Evolutionary conservation across 2,329 filamentous ascomycete genomes (phyloP), one percentile per base, ranked within the genome.

Genomic region (Scleromitrula shiraiana): DNA sequence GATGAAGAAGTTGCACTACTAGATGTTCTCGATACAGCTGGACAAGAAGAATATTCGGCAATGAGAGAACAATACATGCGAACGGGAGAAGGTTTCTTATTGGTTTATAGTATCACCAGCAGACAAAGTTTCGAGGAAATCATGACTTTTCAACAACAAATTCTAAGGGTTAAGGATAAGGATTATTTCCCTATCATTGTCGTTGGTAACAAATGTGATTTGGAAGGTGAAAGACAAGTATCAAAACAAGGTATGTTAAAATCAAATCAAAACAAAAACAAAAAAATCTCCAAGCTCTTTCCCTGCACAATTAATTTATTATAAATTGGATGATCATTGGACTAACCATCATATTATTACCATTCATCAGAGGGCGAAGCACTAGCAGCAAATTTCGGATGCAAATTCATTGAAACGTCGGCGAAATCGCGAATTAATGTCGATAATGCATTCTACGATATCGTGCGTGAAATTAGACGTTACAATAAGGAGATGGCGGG

Each of bases 61-160:
- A 97, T 98, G 93, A 80, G 93, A 66, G 93, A 98, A 75, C 93
- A 97, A 73, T 98, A 97, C 78, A 98, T 98, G 91, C 84, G 93
- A 64, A 97, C 91, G 20, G 93, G 93, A 66, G 93, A 98, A 71
- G 93, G 93, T 46, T 98, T 98, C 72, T 74, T 98, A 64, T 82
- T 98, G 45, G 89, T 97, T 64, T 97, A 97, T 77, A 95, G 90
- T 59, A 98, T 98, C 74, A 96, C 88, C 49, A 96, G 91, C 64
- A 82, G 90, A 64, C 90, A 96, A 71, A 95, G 88, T 63, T 97
- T 96, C 64, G 91, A 98, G 67, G 93, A 98, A 74, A 97, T 98
- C 69, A 85, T 89, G 71, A 95, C 89, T 41, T 97, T 97, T 72
- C 90, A 97, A 71, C 90, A 97, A 76, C 93, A 98, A 71, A 98